These are phyloP conservation scores for Taiozyma sp. DNA, from an alignment of 1,139 yeast species.

Conservation along the genomic window DNA sequence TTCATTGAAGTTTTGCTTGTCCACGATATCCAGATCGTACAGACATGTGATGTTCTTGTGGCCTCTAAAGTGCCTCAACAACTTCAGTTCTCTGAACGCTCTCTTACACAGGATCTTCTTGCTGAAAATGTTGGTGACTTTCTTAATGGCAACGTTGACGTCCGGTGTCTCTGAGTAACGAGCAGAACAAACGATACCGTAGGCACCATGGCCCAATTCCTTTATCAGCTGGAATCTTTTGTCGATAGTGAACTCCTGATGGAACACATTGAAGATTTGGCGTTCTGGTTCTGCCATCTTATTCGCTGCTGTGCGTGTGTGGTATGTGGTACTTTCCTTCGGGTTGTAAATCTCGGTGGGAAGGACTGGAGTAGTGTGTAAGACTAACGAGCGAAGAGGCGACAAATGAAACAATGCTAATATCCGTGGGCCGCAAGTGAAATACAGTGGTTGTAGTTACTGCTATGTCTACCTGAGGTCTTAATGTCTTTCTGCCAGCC, in stretches of 20 bases:
- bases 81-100: constrained; percentile 81
- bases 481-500: neutral
- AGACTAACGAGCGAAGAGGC: neutral
- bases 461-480: too few species aligned
- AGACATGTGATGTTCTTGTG: constrained; percentile 90
- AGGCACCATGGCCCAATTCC: constrained; percentile 96
- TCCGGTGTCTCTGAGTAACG: constrained; percentile 68
- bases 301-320: neutral
- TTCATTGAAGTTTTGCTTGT: constrained; percentile 80
- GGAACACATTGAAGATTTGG: constrained; percentile 59
- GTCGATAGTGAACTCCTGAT: constrained; percentile 88
- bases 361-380: neutral
- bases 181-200: constrained; percentile 94
- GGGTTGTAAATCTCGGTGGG: neutral
- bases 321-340: neutral
- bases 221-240: constrained; percentile 78
- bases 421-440: too few species aligned
- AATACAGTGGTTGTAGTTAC: too few species aligned
- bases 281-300: constrained; percentile 28
- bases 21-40: constrained; percentile 88
- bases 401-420: neutral
- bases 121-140: constrained; percentile 86
- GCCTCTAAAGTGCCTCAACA: constrained; percentile 86
- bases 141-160: constrained; percentile 86
- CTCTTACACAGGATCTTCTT: constrained; percentile 86